phyloP scores from a whole-genome alignment of 2,329 filamentous ascomycete species.

The Byssochlamys sp. region DNA sequence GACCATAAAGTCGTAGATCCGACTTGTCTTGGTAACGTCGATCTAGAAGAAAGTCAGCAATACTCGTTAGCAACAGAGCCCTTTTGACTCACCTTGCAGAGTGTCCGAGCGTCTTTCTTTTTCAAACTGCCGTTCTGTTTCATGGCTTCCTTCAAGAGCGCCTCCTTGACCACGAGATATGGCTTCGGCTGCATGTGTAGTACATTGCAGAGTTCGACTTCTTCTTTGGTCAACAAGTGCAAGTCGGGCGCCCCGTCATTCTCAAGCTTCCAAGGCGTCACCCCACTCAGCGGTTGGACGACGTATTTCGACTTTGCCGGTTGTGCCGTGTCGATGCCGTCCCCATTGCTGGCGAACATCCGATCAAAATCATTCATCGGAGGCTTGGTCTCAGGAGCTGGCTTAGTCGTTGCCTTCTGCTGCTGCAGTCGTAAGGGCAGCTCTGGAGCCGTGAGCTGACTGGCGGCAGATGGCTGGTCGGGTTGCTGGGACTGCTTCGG shows the following conservation, averaged over 20 bases:
- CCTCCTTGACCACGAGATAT: slow-evolving; percentile 88
- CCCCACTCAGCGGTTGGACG: slow-evolving; percentile 38
- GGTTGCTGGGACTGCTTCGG: slow-evolving; percentile 57
- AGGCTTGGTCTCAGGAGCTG: slow-evolving; percentile 23
- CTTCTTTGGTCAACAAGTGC: slow-evolving; percentile 75
- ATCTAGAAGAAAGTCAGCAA: slow-evolving; percentile 39
- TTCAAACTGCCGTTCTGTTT: slow-evolving; percentile 80
- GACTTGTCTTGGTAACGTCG: slow-evolving; percentile 72
- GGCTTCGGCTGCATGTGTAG: slow-evolving; percentile 85
- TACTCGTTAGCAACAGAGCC: not conserved
- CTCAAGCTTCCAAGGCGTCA: slow-evolving; percentile 51
- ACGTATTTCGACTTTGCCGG: slow-evolving; percentile 44
- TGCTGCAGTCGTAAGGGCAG: slow-evolving; percentile 55
- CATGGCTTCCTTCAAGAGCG: slow-evolving; percentile 79
- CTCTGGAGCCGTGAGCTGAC: slow-evolving; percentile 68
- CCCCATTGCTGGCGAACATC: slow-evolving; percentile 42
- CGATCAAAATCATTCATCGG: slow-evolving; percentile 46
- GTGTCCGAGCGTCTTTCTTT: slow-evolving; percentile 84
- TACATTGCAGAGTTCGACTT: slow-evolving; percentile 74
- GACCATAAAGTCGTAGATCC: slow-evolving; percentile 91
- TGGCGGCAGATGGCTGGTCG: slow-evolving; percentile 66
- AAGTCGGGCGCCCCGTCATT: slow-evolving; percentile 67
- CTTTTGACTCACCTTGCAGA: slow-evolving; percentile 49
- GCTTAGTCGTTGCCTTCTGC: slow-evolving; percentile 28
- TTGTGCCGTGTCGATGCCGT: slow-evolving; percentile 29